These are phyloP conservation scores for Wickerhamomyces chambardii DNA, from an alignment of 805 yeast genomes.

Conservation along the genomic window DNA sequence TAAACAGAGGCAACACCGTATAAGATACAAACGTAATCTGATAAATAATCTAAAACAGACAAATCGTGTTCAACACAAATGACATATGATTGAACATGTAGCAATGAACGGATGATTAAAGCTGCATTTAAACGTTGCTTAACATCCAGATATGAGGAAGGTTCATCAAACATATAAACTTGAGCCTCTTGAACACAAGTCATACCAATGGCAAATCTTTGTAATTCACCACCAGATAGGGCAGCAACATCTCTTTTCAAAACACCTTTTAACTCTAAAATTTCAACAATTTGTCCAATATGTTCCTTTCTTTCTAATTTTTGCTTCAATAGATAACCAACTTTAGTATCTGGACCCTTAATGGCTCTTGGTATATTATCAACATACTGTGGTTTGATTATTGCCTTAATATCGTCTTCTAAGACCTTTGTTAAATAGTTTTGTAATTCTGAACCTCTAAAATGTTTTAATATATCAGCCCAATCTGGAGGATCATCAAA, in stretches of 20 bases:
- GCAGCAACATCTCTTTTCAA: conserved; percentile 82
- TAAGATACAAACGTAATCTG: conserved; percentile 93
- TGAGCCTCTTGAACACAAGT: conserved; percentile 92
- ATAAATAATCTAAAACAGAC: conserved; percentile 92
- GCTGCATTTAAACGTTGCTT: conserved; percentile 99
- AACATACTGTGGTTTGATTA: conserved; percentile 97
- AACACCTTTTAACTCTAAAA: conserved; percentile 69
- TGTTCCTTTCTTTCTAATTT: conserved; percentile 63
- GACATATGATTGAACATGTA: conserved; percentile 71
- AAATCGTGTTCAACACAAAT: conserved; percentile 98
- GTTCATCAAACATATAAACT: conserved; percentile 99
- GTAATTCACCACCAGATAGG: conserved; percentile 97
- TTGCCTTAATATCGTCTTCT: conserved; percentile 93
- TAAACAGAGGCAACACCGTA: conserved; percentile 98
- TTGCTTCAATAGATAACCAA: conserved; percentile 72
- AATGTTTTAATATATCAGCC: conserved; percentile 85
- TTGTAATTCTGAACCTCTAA: conserved; percentile 96
- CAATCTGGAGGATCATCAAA: conserved; percentile 97
- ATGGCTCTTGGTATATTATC: conserved; percentile 96
- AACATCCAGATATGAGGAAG: conserved; percentile 96
- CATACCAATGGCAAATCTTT: conserved; percentile 97
- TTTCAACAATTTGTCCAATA: conserved; percentile 55
- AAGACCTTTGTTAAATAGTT: conserved; percentile 90
- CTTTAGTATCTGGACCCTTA: conserved; percentile 81
- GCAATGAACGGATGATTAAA: conserved; percentile 78